A percentile compares a stretch with the other conserved stretches of the same genome.
These are phyloP conservation scores for Talaromyces funiculosus DNA, from an alignment of 2,329 filamentous ascomycete genomes.

Conservation along the genomic window DNA sequence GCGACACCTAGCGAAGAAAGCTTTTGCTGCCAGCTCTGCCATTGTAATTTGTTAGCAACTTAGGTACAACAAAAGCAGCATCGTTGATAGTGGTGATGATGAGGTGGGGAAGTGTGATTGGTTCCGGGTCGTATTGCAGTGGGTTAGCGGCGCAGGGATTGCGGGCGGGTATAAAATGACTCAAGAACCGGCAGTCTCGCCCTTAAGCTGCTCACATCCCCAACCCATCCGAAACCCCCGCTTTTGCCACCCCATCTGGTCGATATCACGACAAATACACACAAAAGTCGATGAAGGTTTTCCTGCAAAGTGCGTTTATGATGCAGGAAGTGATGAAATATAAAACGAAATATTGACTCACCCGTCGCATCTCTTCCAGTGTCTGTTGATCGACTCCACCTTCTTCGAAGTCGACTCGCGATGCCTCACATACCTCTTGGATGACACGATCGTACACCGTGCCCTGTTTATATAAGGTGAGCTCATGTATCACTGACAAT, in stretches of 20 bases:
- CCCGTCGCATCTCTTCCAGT: slow-evolving; percentile 79
- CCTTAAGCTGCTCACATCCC: slow-evolving; percentile 33
- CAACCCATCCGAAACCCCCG: slow-evolving; percentile 24
- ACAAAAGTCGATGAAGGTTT: background rate
- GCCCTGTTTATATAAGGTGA: slow-evolving; percentile 49
- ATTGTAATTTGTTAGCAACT: background rate
- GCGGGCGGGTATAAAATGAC: slow-evolving; percentile 35
- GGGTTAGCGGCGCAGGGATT: slow-evolving; percentile 12
- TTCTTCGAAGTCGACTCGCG: slow-evolving; percentile 93
- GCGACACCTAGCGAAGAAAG: slow-evolving; percentile 79
- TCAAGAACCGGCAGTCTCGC: slow-evolving; percentile 33
- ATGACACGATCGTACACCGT: slow-evolving; percentile 85
- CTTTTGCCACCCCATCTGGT: slow-evolving; percentile 16
- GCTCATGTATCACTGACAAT: slow-evolving; percentile 14
- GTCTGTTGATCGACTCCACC: slow-evolving; percentile 84
- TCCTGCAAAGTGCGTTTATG: background rate
- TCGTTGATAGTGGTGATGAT: background rate
- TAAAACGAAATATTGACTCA: slow-evolving; percentile 47
- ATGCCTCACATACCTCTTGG: slow-evolving; percentile 84
- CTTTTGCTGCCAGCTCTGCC: slow-evolving; percentile 88
- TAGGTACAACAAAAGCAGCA: background rate
- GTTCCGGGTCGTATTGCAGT: slow-evolving; percentile 14
- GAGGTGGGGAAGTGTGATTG: slow-evolving; percentile 16
- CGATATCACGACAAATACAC: slow-evolving; percentile 4
- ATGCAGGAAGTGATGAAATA: background rate